phyloP scores from a whole-genome alignment of 2,329 filamentous ascomycete species.

The Alternaria tenuissima region DNA sequence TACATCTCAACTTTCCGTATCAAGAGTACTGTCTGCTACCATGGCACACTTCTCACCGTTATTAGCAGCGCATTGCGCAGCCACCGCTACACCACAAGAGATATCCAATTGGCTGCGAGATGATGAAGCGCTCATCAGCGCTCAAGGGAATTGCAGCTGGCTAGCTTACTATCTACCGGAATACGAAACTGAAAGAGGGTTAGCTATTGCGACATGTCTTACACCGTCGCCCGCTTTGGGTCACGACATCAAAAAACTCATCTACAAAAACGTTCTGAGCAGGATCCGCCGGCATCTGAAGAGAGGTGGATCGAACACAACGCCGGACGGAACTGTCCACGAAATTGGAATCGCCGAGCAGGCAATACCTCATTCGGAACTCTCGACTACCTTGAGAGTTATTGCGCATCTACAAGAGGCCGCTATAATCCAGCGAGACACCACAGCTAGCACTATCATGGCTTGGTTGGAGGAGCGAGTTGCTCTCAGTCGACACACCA shows the following conservation, averaged over 20 bases:
- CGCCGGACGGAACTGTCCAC: neutral
- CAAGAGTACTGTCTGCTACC: no score
- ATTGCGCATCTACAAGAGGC: slow-evolving; percentile 11
- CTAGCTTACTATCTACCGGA: slow-evolving; percentile 14
- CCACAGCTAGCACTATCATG: slow-evolving; percentile 1
- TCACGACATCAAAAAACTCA: slow-evolving; percentile 5
- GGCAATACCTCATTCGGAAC: slow-evolving; percentile 7
- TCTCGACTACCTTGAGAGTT: slow-evolving; percentile 13
- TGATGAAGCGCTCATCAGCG: slow-evolving; percentile 12
- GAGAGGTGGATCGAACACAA: neutral
- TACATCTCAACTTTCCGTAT: neutral
- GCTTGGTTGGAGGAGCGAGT: slow-evolving; percentile 5
- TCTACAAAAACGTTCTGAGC: slow-evolving; percentile 2
- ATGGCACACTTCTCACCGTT: slow-evolving; percentile 5
- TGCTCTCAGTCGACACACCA: neutral
- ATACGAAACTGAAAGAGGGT: slow-evolving; percentile 1
- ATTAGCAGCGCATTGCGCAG: slow-evolving; percentile 9
- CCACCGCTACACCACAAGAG: slow-evolving; percentile 3
- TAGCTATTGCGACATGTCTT: slow-evolving; percentile 2
- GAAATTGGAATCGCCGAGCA: neutral
- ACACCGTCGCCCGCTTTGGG: neutral
- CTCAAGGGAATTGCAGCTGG: slow-evolving; percentile 19
- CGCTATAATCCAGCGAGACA: slow-evolving; percentile 5
- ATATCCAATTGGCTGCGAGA: slow-evolving; percentile 12
- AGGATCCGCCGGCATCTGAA: slow-evolving; percentile 2